Evolutionary conservation across 208 protist genomes (phyloP).

Genomic region (Trypanosoma scelopori): DNA sequence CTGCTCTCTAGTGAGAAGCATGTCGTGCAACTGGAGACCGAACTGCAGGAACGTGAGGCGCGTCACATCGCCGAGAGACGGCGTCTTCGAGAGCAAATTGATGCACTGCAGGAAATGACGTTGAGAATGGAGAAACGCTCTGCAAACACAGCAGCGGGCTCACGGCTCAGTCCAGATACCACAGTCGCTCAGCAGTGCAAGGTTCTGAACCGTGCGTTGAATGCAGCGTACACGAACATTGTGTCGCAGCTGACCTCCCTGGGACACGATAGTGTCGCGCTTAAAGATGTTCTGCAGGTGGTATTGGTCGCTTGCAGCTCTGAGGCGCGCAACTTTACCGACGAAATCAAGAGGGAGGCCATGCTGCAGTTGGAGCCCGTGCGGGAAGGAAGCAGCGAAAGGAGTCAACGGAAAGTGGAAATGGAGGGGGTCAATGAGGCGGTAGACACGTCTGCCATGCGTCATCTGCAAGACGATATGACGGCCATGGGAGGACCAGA

Average conservation of each 20-base stretch:
- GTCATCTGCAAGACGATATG: neutral
- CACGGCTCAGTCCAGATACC: constrained; percentile 20
- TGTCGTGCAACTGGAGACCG: constrained; percentile 33
- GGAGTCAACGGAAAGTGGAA: neutral
- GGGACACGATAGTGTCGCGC: constrained; percentile 16
- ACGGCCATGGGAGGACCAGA: no score
- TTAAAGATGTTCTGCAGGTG: constrained; percentile 41
- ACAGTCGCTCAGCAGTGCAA: constrained; percentile 42
- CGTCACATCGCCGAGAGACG: constrained; percentile 49
- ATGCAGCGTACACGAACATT: constrained; percentile 45
- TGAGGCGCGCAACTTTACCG: constrained; percentile 39
- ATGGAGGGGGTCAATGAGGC: neutral
- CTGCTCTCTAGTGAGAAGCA: constrained; percentile 44
- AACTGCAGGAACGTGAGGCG: constrained; percentile 39
- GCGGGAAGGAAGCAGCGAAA: neutral
- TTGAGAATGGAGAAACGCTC: constrained; percentile 36
- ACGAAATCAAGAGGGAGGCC: constrained; percentile 42
- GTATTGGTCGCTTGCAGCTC: constrained; percentile 35
- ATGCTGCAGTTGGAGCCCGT: constrained; percentile 8
- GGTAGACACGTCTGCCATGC: neutral
- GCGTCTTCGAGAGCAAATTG: constrained; percentile 49
- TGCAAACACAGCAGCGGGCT: constrained; percentile 21
- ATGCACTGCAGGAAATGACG: constrained; percentile 43
- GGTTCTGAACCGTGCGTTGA: constrained; percentile 50
- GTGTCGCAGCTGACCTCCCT: constrained; percentile 36